Evolutionary conservation across 441 rosid genomes (phyloP).

Genomic region (Gossypium davidsonii): DNA sequence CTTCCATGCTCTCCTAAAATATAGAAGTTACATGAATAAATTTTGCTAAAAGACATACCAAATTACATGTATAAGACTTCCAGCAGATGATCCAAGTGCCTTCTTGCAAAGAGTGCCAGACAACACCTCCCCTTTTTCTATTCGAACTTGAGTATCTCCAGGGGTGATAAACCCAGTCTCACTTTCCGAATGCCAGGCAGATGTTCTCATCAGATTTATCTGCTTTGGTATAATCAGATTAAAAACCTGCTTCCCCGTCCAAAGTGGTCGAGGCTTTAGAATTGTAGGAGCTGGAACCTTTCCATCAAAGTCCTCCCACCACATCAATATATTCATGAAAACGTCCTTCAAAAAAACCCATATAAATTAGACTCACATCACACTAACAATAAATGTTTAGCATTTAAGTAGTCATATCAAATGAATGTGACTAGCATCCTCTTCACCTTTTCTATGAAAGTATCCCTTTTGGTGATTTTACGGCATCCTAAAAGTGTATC

Average conservation of each 20-base stretch:
- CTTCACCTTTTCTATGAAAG: slow-evolving; percentile 92
- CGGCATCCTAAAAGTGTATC: slow-evolving; percentile 97
- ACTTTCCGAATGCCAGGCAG: slow-evolving; percentile 85
- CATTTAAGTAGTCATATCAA: neutral
- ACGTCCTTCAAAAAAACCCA: slow-evolving; percentile 62
- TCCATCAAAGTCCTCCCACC: slow-evolving; percentile 99
- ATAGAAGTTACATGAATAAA: neutral
- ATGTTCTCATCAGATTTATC: slow-evolving; percentile 82
- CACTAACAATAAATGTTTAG: neutral
- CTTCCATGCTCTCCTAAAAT: neutral
- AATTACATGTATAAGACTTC: slow-evolving; percentile 95
- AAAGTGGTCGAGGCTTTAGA: slow-evolving; percentile 87
- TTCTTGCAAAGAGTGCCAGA: slow-evolving; percentile 97
- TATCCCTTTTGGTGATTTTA: slow-evolving; percentile 96
- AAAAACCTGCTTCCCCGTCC: slow-evolving; percentile 99
- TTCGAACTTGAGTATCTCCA: slow-evolving; percentile 91
- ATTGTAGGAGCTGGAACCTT: slow-evolving; percentile 95
- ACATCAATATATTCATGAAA: slow-evolving; percentile 95
- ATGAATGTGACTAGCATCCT: neutral
- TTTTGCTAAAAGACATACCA: slow-evolving; percentile 44
- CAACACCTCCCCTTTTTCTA: slow-evolving; percentile 89
- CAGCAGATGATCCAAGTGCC: slow-evolving; percentile 85
- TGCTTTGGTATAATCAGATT: slow-evolving; percentile 97
- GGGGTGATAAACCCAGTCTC: slow-evolving; percentile 84
- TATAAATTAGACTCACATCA: slow-evolving; percentile 2